phyloP scores from a whole-genome alignment of 495 filamentous ascomycete species.

The Aspergillus baeticus region DNA sequence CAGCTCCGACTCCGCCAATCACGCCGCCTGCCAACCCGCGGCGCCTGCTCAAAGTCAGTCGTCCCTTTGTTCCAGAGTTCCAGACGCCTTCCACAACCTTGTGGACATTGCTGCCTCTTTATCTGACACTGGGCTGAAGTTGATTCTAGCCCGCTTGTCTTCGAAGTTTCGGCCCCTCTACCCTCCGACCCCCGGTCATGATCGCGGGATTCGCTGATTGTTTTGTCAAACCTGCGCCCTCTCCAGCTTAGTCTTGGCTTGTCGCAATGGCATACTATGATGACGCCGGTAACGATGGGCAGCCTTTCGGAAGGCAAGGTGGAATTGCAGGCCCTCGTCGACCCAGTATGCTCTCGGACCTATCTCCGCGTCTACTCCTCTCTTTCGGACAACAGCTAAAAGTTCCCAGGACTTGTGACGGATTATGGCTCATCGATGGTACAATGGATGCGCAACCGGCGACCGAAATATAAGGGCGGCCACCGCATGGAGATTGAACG shows the following conservation, averaged over 20 bases:
- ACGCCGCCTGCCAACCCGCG: conserved; percentile 1
- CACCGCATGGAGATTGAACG: conserved; percentile 72
- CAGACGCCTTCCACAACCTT: not conserved
- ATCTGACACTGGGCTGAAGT: not conserved
- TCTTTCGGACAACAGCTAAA: conserved; percentile 3
- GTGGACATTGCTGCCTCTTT: not conserved
- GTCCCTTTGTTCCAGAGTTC: not conserved
- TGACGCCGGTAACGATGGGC: conserved; percentile 37
- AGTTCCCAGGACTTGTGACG: conserved; percentile 64
- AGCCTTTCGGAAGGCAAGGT: conserved; percentile 33
- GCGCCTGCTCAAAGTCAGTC: conserved; percentile 3
- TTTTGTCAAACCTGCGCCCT: conserved; percentile 10
- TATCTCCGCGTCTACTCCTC: not conserved
- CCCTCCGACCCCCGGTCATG: conserved; percentile 12
- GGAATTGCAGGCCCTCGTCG: conserved; percentile 40
- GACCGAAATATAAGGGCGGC: conserved; percentile 68
- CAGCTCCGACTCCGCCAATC: conserved; percentile 7
- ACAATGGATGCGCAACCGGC: conserved; percentile 87
- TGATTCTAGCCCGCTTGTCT: too few relatives aligned
- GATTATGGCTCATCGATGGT: conserved; percentile 93
- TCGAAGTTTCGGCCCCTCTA: not conserved
- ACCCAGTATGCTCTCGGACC: conserved; percentile 35
- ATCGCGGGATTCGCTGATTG: conserved; percentile 12
- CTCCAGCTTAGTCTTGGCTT: not conserved
- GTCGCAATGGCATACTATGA: conserved; percentile 44